These are phyloP conservation scores for Colletotrichum melonis DNA, from an alignment of 2,329 filamentous ascomycete genomes.

Conservation along the genomic window DNA sequence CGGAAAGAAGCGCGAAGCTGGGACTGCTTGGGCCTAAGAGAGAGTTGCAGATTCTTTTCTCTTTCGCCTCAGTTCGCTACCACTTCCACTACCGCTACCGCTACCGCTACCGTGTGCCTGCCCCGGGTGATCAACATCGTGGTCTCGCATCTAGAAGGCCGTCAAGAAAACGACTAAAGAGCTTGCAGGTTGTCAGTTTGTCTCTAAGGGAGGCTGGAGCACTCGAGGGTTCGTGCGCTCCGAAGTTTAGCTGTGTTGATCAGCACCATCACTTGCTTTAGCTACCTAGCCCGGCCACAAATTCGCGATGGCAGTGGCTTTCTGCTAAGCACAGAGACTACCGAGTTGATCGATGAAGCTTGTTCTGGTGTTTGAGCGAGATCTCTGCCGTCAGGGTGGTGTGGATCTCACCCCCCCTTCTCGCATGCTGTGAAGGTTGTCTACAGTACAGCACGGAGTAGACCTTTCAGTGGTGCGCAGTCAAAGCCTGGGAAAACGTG, in stretches of 20 bases:
- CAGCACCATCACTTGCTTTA: too few species aligned
- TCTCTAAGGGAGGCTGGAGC: background rate
- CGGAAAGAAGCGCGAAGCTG: background rate
- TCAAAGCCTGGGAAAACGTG: background rate
- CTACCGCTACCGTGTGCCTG: too few species aligned
- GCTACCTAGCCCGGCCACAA: background rate
- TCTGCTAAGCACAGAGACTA: background rate
- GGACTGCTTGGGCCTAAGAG: too few species aligned
- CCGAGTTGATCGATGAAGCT: background rate
- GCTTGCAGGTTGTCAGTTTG: background rate
- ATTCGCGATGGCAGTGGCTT: background rate
- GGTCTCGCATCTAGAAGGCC: background rate
- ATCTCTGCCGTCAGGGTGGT: background rate
- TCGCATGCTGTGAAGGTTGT: background rate
- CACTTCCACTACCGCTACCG: background rate
- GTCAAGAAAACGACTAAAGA: background rate
- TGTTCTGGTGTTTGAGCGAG: conserved; percentile 14
- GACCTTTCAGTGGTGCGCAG: too few species aligned
- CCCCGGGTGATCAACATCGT: background rate
- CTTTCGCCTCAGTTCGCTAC: too few species aligned
- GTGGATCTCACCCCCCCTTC: background rate
- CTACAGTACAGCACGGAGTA: too few species aligned
- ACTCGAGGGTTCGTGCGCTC: background rate
- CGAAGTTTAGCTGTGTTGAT: background rate
- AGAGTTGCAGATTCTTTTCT: too few species aligned